Conservation (phyloP, 352 stramenopile species). For the Globisporangium takayamanum region DNA sequence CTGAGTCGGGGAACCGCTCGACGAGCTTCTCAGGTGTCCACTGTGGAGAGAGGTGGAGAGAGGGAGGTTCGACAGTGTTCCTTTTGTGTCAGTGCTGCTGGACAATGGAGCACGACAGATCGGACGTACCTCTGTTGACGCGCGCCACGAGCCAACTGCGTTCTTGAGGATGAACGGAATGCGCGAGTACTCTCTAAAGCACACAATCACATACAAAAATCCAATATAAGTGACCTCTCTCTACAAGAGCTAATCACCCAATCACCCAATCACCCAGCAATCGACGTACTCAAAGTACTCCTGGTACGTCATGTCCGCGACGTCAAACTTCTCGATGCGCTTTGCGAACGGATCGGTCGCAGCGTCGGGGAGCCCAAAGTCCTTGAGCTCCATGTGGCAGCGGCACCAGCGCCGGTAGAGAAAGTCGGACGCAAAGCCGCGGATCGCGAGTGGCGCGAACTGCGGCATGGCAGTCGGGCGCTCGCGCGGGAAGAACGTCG, state of each 20-base stretch:
- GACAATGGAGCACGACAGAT: too few relatives aligned
- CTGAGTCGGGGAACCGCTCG: slow-evolving; percentile 35
- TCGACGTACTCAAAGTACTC: slow-evolving; percentile 62
- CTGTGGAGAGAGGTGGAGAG: slow-evolving; percentile 10
- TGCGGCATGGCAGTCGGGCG: slow-evolving; percentile 14
- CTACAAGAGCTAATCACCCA: neutral
- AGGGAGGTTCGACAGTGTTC: too few relatives aligned
- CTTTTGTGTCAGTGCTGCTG: too few relatives aligned
- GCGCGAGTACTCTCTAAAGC: slow-evolving; percentile 49
- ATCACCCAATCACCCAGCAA: neutral
- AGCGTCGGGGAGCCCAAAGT: slow-evolving; percentile 41
- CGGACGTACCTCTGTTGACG: slow-evolving; percentile 39
- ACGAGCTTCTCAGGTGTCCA: slow-evolving; percentile 72
- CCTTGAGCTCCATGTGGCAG: slow-evolving; percentile 64
- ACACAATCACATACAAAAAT: neutral
- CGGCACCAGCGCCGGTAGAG: slow-evolving; percentile 83
- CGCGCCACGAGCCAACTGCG: slow-evolving; percentile 65
- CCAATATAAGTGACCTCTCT: slow-evolving; percentile 2
- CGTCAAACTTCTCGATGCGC: slow-evolving; percentile 48
- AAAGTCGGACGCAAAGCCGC: slow-evolving; percentile 72
- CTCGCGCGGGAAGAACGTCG: slow-evolving; percentile 66
- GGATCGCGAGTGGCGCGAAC: slow-evolving; percentile 22
- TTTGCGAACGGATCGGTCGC: slow-evolving; percentile 38
- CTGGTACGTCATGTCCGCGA: slow-evolving; percentile 49
- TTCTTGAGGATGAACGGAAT: slow-evolving; percentile 71